Evolutionary conservation across 352 stramenopile genomes (phyloP).

Genomic region (Thalassiosira hispida): DNA sequence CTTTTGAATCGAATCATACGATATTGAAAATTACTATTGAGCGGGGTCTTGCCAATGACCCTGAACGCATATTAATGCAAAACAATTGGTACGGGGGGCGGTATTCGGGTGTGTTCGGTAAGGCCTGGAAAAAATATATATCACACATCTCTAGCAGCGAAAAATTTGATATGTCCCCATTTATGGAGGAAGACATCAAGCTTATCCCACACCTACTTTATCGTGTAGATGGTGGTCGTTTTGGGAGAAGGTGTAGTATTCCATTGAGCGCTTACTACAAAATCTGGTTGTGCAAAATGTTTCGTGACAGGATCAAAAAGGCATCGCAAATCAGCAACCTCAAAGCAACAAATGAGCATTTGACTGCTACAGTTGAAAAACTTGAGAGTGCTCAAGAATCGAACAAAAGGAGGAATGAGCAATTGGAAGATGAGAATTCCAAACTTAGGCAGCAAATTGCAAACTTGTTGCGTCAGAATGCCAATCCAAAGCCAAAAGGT

Average conservation of each 20-base stretch:
- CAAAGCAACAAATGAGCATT: slow-evolving; percentile 7
- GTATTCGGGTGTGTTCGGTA: no score
- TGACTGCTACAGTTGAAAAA: not conserved
- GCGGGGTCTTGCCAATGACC: not conserved
- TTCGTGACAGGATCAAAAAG: slow-evolving; percentile 5
- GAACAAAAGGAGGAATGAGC: slow-evolving; percentile 1
- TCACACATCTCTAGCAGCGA: not conserved
- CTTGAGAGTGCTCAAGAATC: not conserved
- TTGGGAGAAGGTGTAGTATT: not conserved
- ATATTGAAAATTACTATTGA: slow-evolving; percentile 8
- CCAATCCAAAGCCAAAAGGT: not conserved
- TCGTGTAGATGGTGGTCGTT: not conserved
- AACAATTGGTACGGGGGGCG: no score
- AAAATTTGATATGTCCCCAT: not conserved
- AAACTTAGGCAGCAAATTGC: slow-evolving; percentile 3
- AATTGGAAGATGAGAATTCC: not conserved
- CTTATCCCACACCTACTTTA: not conserved
- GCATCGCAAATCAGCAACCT: slow-evolving; percentile 1
- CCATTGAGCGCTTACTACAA: slow-evolving; percentile 1
- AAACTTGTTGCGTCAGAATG: not conserved
- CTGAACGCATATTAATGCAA: no score
- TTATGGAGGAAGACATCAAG: not conserved
- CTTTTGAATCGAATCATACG: slow-evolving; percentile 26
- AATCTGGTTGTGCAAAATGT: slow-evolving; percentile 10
- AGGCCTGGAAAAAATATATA: slow-evolving; percentile 6